phyloP scores from a whole-genome alignment of 768 basidiomycete species.

The Gyrodon lividus region DNA sequence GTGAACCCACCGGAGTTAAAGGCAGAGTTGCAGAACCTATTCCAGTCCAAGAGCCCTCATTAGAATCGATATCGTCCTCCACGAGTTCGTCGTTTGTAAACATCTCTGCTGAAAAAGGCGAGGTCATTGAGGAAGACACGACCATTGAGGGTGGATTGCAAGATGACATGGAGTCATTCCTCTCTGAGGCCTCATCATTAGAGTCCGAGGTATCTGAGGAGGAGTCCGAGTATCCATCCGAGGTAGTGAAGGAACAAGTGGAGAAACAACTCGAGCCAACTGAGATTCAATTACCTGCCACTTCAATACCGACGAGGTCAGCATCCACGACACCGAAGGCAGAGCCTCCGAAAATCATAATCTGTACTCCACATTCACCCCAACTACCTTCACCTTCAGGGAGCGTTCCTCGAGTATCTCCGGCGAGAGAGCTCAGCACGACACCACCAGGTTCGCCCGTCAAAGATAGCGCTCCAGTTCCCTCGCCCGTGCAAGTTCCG shows the following conservation, averaged over 20 bases:
- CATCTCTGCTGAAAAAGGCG: constrained; percentile 31
- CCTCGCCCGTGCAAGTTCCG: constrained; percentile 16
- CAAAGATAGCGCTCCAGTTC: constrained; percentile 34
- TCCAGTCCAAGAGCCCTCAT: constrained; percentile 14
- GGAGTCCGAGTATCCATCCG: constrained; percentile 21
- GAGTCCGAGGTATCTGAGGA: constrained; percentile 31
- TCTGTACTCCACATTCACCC: constrained; percentile 34
- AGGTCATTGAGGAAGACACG: constrained; percentile 30
- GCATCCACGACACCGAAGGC: constrained; percentile 60
- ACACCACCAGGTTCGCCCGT: constrained; percentile 68
- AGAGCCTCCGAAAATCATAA: constrained; percentile 42
- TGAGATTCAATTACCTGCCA: constrained; percentile 17
- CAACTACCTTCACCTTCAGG: constrained; percentile 20
- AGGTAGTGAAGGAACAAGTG: constrained; percentile 13
- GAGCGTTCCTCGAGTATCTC: constrained; percentile 26
- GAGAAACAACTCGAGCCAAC: constrained; percentile 24
- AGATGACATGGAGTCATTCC: constrained; percentile 32
- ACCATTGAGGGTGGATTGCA: constrained; percentile 32
- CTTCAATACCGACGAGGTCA: constrained; percentile 46
- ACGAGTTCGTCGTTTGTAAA: constrained; percentile 50
- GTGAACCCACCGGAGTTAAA: not conserved
- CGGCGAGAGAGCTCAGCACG: constrained; percentile 45
- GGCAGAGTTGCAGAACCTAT: constrained; percentile 9
- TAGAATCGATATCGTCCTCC: constrained; percentile 41
- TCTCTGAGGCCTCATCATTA: constrained; percentile 33